phyloP scores from a whole-genome alignment of 768 basidiomycete genomes.

The Suillus luteus region DNA sequence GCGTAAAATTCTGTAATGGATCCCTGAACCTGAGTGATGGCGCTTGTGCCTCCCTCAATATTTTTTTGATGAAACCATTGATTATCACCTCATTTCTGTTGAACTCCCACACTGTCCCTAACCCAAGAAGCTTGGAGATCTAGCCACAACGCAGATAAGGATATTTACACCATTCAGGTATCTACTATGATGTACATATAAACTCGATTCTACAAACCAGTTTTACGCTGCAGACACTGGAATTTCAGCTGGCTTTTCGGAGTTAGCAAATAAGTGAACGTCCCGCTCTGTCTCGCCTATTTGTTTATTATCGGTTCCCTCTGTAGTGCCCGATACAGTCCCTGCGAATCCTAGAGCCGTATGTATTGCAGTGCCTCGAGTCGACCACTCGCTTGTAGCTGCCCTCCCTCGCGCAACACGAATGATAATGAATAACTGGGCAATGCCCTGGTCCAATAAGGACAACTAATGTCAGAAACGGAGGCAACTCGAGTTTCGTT shows the following conservation, averaged over 20 bases:
- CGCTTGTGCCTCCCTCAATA: background rate
- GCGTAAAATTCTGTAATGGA: slow-evolving; percentile 5
- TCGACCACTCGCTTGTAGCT: slow-evolving; percentile 14
- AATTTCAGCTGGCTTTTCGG: background rate
- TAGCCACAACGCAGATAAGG: background rate
- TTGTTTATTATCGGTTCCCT: background rate
- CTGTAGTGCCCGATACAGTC: background rate
- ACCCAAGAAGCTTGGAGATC: no score
- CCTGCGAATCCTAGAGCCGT: background rate
- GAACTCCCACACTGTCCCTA: background rate
- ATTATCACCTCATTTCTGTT: background rate
- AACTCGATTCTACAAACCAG: background rate
- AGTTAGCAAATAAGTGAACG: no score
- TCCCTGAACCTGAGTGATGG: background rate
- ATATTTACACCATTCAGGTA: background rate
- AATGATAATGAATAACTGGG: slow-evolving; percentile 37
- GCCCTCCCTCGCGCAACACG: slow-evolving; percentile 36
- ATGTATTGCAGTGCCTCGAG: background rate
- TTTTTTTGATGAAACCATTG: no score
- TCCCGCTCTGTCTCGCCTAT: background rate
- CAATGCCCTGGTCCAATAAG: slow-evolving; percentile 30
- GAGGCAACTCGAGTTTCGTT: background rate
- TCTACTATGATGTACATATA: background rate
- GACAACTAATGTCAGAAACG: background rate
- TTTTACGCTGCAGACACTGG: background rate